phyloP scores from a whole-genome alignment of 441 rosid genomes.

The Manihot esculenta region DNA sequence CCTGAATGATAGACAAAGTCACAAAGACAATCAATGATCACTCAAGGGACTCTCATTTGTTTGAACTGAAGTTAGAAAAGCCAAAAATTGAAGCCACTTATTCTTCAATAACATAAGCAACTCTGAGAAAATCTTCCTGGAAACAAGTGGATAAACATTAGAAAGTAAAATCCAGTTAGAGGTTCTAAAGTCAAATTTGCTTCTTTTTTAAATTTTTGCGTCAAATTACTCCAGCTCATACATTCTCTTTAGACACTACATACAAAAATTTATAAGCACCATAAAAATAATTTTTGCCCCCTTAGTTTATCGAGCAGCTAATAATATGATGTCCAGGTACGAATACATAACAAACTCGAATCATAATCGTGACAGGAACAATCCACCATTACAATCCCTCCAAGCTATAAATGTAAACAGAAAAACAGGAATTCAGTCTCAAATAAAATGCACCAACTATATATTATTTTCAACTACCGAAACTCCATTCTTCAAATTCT shows the following conservation, averaged over 20 bases:
- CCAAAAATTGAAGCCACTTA: not conserved
- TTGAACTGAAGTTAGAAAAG: not conserved
- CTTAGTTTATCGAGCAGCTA: not conserved
- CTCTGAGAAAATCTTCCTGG: not conserved
- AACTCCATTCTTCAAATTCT: not conserved
- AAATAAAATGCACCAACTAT: not conserved
- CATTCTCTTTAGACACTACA: too few species aligned
- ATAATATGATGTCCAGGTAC: not conserved
- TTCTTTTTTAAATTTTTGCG: not conserved
- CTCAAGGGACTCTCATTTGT: not conserved
- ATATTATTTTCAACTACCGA: too few species aligned
- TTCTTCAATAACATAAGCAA: not conserved
- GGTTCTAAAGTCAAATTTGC: not conserved
- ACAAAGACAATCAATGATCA: not conserved
- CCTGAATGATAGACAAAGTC: constrained; percentile 40
- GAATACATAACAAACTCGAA: not conserved
- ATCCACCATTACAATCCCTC: not conserved
- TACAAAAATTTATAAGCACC: not conserved
- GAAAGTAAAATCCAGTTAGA: not conserved
- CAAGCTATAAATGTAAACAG: not conserved
- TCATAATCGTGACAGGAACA: not conserved
- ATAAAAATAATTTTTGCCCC: not conserved
- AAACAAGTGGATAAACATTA: not conserved
- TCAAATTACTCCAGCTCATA: not conserved
- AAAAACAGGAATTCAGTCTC: not conserved